Conservation (phyloP, 1,284 basidiomycete genomes). For the Ceratorhiza oryzae-sativae region DNA sequence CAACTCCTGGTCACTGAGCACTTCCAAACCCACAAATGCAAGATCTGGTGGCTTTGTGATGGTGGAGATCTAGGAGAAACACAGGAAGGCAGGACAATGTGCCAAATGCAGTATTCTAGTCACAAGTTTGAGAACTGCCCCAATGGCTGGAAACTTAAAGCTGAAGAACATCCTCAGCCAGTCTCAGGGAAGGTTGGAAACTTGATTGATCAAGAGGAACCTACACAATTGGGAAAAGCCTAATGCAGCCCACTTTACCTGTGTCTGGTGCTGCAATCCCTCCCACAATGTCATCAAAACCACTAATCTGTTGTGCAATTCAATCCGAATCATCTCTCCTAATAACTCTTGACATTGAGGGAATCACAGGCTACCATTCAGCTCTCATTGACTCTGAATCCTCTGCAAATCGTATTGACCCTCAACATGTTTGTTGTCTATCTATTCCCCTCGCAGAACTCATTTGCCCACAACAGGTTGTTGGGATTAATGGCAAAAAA, state of each 20-base stretch:
- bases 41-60: neutral
- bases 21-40: neutral
- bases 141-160: too few species aligned
- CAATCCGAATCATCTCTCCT: neutral
- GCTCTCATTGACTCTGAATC: neutral
- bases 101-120: neutral
- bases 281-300: neutral
- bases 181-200: neutral
- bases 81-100: neutral
- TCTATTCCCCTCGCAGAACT: neutral
- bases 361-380: neutral
- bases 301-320: neutral
- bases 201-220: neutral
- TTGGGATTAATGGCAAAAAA: constrained; percentile 2
- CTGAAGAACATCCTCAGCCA: neutral
- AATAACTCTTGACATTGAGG: neutral
- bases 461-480: neutral
- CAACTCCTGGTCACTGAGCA: too few species aligned
- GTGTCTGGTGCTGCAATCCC: neutral
- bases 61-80: neutral
- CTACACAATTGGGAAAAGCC: neutral
- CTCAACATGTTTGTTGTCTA: neutral
- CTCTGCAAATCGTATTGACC: neutral
- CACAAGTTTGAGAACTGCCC: neutral
- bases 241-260: neutral